Evolutionary conservation across 2,329 filamentous ascomycete species (phyloP).

Genomic region (Verticillium klebahnii): DNA sequence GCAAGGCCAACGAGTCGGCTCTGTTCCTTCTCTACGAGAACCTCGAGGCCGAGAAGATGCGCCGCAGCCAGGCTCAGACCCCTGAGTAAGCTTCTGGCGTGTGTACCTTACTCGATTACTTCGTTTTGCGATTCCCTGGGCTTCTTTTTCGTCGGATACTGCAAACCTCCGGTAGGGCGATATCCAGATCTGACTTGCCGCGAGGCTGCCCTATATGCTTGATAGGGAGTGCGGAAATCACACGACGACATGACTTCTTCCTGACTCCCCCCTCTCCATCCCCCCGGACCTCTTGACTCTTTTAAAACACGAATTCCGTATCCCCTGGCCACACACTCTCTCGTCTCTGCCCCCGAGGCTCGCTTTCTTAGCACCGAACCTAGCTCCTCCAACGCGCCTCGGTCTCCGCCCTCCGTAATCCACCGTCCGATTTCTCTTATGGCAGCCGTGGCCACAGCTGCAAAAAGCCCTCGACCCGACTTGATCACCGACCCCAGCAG

Average conservation of each 20-base stretch:
- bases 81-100: conserved; percentile 37
- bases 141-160: conserved; percentile 44
- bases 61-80: conserved; percentile 73
- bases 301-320: not conserved
- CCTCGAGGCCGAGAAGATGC: conserved; percentile 98
- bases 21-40: conserved; percentile 98
- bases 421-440: not conserved
- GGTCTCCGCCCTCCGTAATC: not conserved
- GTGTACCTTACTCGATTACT: not conserved
- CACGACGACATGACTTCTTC: conserved; percentile 32
- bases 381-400: not conserved
- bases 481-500: not conserved
- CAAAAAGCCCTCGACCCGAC: not conserved
- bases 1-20: conserved; percentile 90
- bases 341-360: not conserved
- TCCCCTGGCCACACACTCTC: not conserved
- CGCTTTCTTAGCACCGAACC: not conserved
- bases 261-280: not conserved
- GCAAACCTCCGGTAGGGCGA: conserved; percentile 40
- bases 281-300: not conserved
- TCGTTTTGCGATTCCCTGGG: conserved; percentile 18
- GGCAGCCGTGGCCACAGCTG: not conserved
- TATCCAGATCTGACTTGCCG: conserved; percentile 59
- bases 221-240: conserved; percentile 34
- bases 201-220: conserved; percentile 51